Evolutionary conservation across 352 stramenopile species (phyloP), one percentile per base, ranked within the genome.

Genomic region (Lagenidium giganteum): DNA sequence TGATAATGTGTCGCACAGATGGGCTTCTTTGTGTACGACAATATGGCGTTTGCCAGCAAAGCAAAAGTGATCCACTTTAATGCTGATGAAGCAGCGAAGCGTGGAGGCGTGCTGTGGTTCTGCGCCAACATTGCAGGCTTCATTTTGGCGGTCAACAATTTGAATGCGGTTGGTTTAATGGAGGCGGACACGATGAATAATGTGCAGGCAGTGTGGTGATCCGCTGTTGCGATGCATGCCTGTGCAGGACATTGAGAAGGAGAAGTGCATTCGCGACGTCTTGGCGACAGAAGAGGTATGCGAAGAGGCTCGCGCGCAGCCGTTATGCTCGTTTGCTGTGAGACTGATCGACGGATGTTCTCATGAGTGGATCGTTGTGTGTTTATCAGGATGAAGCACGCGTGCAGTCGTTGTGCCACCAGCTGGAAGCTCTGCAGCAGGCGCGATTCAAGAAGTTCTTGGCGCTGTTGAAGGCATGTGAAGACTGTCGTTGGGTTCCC

Each of bases 21-120:
- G 30, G 78, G 77, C 40, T 94, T 90, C 69, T 92, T 93, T 39
- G 40, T 92, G 28, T 87, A 86, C 56, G 83, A 94, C 68, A 94
- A 94, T 53, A 59, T 84, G 57, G 79, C 64, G n/a, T 94, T 94
- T 52, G 64, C 71, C 27, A 77, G 75, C 70, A 89, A 87, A 39
- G 69, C 71, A 47, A 90, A 91, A 42, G 47, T 94, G 29, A 42
- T 88, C 7, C 45, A 36, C 23, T 68, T 93, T 34, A 60, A 94
- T 45, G 69, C 76, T 4, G 67, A 85, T 7, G 66, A 89, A 34
- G 64, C 83, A 1, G 42, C 54, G 6, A 73, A 78, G 56, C 74
- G 74, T 27, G 83, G 83, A 24, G 83, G 83, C 27, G 60, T 88
- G 26, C 52, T 94, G 34, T 92, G 83, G 80, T 94, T 93, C 60